Conservation (phyloP, 1,284 basidiomycete genomes). For the Fomitopsis palustris region DNA sequence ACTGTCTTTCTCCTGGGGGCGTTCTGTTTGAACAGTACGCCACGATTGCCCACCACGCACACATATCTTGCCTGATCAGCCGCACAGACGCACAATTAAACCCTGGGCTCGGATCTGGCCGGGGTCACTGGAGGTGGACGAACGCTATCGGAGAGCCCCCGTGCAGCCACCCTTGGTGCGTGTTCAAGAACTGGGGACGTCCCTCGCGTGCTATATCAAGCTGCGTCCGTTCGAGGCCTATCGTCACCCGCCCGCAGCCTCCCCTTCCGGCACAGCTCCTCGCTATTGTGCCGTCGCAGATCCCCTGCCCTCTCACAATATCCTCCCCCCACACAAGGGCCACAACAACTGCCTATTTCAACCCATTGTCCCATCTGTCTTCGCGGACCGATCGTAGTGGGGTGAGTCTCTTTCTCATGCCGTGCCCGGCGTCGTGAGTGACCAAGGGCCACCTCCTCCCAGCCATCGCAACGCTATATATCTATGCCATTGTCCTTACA, state of each 20-base stretch:
- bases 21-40: too few species aligned
- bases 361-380: background rate
- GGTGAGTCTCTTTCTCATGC: constrained; percentile 5
- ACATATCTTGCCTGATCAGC: background rate
- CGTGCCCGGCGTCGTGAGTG: constrained; percentile 1
- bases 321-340: background rate
- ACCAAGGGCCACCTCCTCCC: background rate
- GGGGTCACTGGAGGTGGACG: background rate
- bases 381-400: constrained; percentile 5
- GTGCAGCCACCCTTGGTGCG: constrained; percentile 1
- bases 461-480: constrained; percentile 18
- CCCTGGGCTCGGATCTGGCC: constrained; percentile 7
- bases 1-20: too few species aligned
- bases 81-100: background rate
- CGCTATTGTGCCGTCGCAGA: constrained; percentile 2
- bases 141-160: background rate
- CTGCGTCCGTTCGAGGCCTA: background rate
- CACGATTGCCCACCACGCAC: background rate
- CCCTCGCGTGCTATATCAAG: constrained; percentile 10
- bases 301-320: background rate
- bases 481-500: constrained; percentile 20
- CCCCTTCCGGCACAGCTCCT: background rate
- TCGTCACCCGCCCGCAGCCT: constrained; percentile 5
- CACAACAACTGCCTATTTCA: constrained; percentile 1
- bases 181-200: constrained; percentile 3